These are phyloP conservation scores for Mediolabrus comicus DNA, from an alignment of 108 stramenopile genomes.

Conservation along the genomic window DNA sequence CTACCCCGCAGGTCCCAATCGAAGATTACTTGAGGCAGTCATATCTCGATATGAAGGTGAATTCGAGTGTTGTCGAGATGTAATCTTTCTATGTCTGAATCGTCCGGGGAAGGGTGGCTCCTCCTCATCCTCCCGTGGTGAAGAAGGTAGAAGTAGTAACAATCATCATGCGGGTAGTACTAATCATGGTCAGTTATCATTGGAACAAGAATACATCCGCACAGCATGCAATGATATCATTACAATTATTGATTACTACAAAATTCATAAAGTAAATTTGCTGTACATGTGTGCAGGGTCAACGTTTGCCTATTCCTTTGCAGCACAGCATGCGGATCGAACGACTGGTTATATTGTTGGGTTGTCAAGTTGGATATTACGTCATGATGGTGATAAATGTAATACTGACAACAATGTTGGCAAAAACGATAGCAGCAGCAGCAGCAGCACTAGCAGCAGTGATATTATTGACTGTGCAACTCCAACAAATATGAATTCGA, in stretches of 20 bases:
- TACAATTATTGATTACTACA: conserved; percentile 19
- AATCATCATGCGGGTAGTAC: too few species aligned
- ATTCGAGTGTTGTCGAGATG: conserved; percentile 10
- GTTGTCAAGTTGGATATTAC: conserved; percentile 24
- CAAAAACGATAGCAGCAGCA: neutral
- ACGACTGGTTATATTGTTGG: conserved; percentile 34
- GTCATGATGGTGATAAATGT: neutral
- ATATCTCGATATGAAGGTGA: conserved; percentile 13
- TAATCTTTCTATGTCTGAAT: conserved; percentile 25
- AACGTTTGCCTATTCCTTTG: conserved; percentile 26
- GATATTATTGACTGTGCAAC: neutral
- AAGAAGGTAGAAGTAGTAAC: too few species aligned
- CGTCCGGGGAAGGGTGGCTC: conserved; percentile 33
- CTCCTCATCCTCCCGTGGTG: conserved; percentile 3
- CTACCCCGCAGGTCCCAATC: conserved; percentile 27
- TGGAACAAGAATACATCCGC: conserved; percentile 7
- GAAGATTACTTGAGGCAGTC: conserved; percentile 14
- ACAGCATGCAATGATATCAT: conserved; percentile 22
- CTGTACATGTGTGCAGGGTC: conserved; percentile 40
- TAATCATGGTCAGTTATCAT: too few species aligned
- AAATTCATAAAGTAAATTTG: conserved; percentile 7
- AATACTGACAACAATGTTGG: neutral
- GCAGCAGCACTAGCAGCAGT: neutral
- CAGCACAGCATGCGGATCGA: conserved; percentile 8
- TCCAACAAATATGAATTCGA: neutral